phyloP scores from a whole-genome alignment of 2,329 filamentous ascomycete genomes.

The Pyrenochaeta sp. region DNA sequence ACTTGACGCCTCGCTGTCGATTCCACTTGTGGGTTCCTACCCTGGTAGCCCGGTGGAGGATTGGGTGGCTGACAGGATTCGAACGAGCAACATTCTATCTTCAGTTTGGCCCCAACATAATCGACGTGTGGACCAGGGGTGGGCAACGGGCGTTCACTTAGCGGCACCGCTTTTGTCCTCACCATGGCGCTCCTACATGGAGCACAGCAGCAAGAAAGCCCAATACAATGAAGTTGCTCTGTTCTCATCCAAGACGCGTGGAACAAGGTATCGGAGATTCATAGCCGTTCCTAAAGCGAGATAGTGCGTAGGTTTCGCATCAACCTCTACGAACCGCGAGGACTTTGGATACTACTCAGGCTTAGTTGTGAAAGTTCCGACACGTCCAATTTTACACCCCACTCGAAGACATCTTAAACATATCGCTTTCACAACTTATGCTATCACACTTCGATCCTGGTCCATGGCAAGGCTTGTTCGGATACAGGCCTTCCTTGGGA shows the following conservation, averaged over 20 bases:
- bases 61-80: conserved; percentile 24
- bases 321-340: conserved; percentile 17
- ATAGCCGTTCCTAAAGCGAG: conserved; percentile 29
- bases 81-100: conserved; percentile 17
- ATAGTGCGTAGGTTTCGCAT: conserved; percentile 14
- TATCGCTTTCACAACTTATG: conserved; percentile 31
- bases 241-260: conserved; percentile 17
- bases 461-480: conserved; percentile 20
- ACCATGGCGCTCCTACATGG: conserved; percentile 11
- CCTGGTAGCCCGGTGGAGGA: conserved; percentile 1
- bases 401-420: conserved; percentile 11
- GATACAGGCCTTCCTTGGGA: conserved; percentile 27
- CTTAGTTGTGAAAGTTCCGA: conserved; percentile 5
- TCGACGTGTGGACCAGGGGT: background rate
- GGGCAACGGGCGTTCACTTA: background rate
- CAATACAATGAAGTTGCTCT: conserved; percentile 15
- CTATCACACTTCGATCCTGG: conserved; percentile 18
- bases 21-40: background rate
- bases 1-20: background rate
- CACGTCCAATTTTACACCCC: background rate
- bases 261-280: conserved; percentile 28
- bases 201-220: background rate
- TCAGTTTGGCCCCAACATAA: conserved; percentile 8
- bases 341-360: conserved; percentile 16
- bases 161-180: conserved; percentile 9